These are phyloP conservation scores for Yamadazyma buinensis DNA, from an alignment of 1,139 yeast genomes.

Conservation along the genomic window DNA sequence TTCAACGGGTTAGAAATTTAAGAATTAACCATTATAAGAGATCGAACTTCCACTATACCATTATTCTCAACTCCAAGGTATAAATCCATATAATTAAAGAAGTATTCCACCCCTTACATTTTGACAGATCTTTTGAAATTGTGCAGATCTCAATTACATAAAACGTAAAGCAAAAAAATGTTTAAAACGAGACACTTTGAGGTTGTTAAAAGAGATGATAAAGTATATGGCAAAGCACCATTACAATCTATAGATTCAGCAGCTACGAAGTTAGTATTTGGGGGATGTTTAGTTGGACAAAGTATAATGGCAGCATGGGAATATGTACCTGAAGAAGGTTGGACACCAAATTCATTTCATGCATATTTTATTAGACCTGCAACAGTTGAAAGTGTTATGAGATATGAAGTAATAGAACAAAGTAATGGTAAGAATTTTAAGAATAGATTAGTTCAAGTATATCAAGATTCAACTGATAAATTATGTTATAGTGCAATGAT, in stretches of 20 bases:
- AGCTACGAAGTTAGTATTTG: slow-evolving; percentile 24
- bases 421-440: slow-evolving; percentile 36
- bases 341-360: slow-evolving; percentile 37
- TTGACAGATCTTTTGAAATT: no score
- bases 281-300: slow-evolving; percentile 43
- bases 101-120: no score
- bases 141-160: no score
- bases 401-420: slow-evolving; percentile 32
- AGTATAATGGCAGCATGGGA: slow-evolving; percentile 36
- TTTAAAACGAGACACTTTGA: slow-evolving; percentile 17
- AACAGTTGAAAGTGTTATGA: slow-evolving; percentile 22
- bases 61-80: no score
- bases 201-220: slow-evolving; percentile 13
- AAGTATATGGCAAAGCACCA: slow-evolving; percentile 30
- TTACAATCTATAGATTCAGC: slow-evolving; percentile 26
- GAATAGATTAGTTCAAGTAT: slow-evolving; percentile 33
- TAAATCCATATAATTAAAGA: no score
- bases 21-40: no score
- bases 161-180: no score
- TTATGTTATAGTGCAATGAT: slow-evolving; percentile 32
- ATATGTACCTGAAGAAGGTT: slow-evolving; percentile 18
- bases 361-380: slow-evolving; percentile 41
- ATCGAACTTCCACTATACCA: no score
- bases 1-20: no score
- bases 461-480: slow-evolving; percentile 26